Base-by-base conservation (phyloP, 768 basidiomycete species). In the Dioszegia crocea region DNA sequence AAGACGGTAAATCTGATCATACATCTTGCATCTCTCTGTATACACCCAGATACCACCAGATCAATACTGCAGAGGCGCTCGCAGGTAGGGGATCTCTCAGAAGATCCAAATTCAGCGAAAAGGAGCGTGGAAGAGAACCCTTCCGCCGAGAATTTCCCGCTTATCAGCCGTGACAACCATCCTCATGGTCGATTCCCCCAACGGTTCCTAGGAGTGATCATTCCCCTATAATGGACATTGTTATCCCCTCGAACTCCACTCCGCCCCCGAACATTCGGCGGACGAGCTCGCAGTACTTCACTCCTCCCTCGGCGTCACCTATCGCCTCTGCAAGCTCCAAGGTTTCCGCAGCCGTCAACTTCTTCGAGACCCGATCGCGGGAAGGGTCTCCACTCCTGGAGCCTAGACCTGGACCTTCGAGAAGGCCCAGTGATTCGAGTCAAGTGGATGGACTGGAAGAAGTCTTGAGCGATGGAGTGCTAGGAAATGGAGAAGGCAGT, bases 331-430 rank as follows among this genome's bases (percentile, higher is more conserved):
- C 19, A 2, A 26, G 36, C 21, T 40, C 12, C 49, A 36, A 39
- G 17, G 51, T 53, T 14, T 53, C 51, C 26, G 36, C 51, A 30
- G 51, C 51, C 5, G 39, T 53, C 24, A 36, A 40, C 51, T 53
- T n/a, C 26, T 53, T 53, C 38, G 51, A 53, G 24, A 53, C 38
- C 40, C 51, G 39, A 26, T 53, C 51, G 23, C 38, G 38, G 21
- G 12, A n/a, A 21, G 21, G 4, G n/a, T 53, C 51, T 2, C 49
- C n/a, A n/a, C n/a, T n/a, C n/a, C n/a, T n/a, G n/a, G n/a, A n/a
- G n/a, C n/a, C 49, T 27, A 10, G 36, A n/a, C 19, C 51, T 53
- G 51, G 36, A 17, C 9, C 26, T 1, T 38, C 36, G 11, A 38
- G 51, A 38, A 2, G 51, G 12, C 11, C 16, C 38, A 53, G 51